Evolutionary conservation across 352 stramenopile genomes (phyloP).

Genomic region (Phytopythium kandeliae): DNA sequence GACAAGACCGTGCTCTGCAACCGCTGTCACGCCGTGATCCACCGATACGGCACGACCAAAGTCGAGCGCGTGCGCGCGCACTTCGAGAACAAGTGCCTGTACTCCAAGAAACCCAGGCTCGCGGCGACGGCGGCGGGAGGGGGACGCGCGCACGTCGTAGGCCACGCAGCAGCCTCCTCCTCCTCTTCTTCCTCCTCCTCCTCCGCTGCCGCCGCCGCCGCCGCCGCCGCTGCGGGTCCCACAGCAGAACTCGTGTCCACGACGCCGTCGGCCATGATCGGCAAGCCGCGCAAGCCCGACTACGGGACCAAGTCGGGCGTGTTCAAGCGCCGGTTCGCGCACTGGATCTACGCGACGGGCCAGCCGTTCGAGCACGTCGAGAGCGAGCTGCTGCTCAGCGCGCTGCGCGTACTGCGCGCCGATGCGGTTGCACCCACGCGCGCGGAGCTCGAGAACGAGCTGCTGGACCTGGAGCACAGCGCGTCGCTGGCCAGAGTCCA

Average conservation of each 20-base stretch:
- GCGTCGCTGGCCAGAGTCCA: slow-evolving; percentile 35
- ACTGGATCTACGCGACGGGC: slow-evolving; percentile 58
- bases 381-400: slow-evolving; percentile 31
- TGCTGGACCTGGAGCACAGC: slow-evolving; percentile 49
- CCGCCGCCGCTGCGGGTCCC: too few species aligned
- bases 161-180: too few species aligned
- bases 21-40: slow-evolving; percentile 54
- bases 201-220: too few species aligned
- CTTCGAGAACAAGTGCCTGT: slow-evolving; percentile 55
- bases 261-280: not conserved
- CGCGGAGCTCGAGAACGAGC: slow-evolving; percentile 58
- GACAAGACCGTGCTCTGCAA: slow-evolving; percentile 71
- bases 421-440: slow-evolving; percentile 36
- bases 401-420: slow-evolving; percentile 32
- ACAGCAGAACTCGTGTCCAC: not conserved
- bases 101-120: slow-evolving; percentile 17
- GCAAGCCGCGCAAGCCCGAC: slow-evolving; percentile 11
- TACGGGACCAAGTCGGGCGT: slow-evolving; percentile 41
- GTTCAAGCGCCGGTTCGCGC: slow-evolving; percentile 61
- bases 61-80: slow-evolving; percentile 67
- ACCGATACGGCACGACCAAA: slow-evolving; percentile 61
- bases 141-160: too few species aligned
- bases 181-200: too few species aligned
- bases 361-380: slow-evolving; percentile 42
- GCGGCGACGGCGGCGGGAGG: too few species aligned